Evolutionary conservation across 2,329 filamentous ascomycete genomes (phyloP), one percentile per base, ranked within the genome.

Genomic region (Ampelomyces quisqualis): DNA sequence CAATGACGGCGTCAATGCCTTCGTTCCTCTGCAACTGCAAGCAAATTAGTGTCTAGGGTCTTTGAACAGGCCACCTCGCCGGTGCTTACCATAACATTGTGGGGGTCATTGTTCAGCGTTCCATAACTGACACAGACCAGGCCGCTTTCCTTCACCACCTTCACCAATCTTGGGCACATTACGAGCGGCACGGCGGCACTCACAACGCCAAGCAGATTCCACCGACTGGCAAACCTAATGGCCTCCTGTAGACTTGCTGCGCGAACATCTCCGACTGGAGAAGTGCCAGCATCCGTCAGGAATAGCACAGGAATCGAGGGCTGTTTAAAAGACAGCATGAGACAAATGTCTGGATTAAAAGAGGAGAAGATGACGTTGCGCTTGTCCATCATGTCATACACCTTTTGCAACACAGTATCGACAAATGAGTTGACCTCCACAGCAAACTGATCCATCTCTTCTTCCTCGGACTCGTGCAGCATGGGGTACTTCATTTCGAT

Each of bases 401-500:
- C 91, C 68, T 88, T 93, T 30, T 78, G 78, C 7, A 98, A 77
- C 3, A 98, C 87, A 1, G 89, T 95, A 68, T 98, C 93, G 62
- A 94, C 91, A 67, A 97, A 98, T 1, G 86, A 89, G 70, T 97
- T 97, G 55, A 97, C 79, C 71, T 98, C 93, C 32, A 97, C 88
- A 0, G 89, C 90, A 62, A 95, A 95, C 3, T 88, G 87, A 65
- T 96, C 91, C 90, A 97, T 96, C 56, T 95, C 89, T 53, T 96
- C 87, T 66, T 94, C 88, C 68, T 96, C 89, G 43, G 83, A 88
- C 74, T 98, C 94, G 65, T 91, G 86, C 28, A 98, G 80, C 90
- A 97, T 97, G 4, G 93, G 93, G 65, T 98, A 98, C 71, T 98
- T 97, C 79, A 98, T 87, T 73, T 98, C 93, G 55, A 98, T 95